Percentiles rank a stretch among this genome's conserved stretches.
Conservation (phyloP, 352 stramenopile species). For the Phytopythium cucurbitacearum region DNA sequence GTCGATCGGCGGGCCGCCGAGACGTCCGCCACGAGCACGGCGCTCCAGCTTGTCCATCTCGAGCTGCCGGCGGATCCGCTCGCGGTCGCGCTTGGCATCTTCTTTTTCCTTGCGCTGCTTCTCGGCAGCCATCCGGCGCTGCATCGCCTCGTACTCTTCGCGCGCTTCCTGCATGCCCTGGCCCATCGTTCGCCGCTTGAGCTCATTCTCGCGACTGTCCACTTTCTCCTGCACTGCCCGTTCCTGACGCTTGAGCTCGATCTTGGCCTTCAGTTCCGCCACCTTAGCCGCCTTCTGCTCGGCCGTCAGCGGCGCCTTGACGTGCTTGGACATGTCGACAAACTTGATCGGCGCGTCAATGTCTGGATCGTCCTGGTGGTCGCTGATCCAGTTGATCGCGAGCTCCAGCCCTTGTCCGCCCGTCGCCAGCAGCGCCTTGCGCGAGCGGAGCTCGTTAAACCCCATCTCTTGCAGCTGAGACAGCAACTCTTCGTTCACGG, state of each 20-base stretch:
- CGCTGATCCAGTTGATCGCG: constrained; percentile 84
- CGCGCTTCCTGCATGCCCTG: constrained; percentile 69
- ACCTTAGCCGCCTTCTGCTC: constrained; percentile 89
- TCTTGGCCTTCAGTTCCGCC: constrained; percentile 72
- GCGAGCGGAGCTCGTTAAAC: constrained; percentile 72
- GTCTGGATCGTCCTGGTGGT: constrained; percentile 86
- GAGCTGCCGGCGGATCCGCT: constrained; percentile 85
- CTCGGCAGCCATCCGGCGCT: constrained; percentile 73
- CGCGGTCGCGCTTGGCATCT: constrained; percentile 84
- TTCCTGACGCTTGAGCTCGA: constrained; percentile 71
- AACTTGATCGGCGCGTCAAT: constrained; percentile 89
- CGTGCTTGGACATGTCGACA: constrained; percentile 53
- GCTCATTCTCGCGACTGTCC: constrained; percentile 64
- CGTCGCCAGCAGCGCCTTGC: constrained; percentile 82
- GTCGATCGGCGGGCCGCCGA: constrained; percentile 67
- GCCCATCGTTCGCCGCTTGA: constrained; percentile 69
- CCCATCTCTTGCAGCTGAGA: constrained; percentile 80
- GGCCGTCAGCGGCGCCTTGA: constrained; percentile 57
- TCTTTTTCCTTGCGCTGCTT: constrained; percentile 88
- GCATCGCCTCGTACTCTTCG: constrained; percentile 82
- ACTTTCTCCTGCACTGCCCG: constrained; percentile 77
- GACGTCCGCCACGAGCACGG: constrained; percentile 73
- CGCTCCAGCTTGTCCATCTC: constrained; percentile 91
- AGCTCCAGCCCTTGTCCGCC: constrained; percentile 68
- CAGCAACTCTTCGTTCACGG: constrained; percentile 71